These are phyloP conservation scores for Triticum aestivum DNA, from an alignment of 176 grass and related monocot genomes.

Conservation along the genomic window DNA sequence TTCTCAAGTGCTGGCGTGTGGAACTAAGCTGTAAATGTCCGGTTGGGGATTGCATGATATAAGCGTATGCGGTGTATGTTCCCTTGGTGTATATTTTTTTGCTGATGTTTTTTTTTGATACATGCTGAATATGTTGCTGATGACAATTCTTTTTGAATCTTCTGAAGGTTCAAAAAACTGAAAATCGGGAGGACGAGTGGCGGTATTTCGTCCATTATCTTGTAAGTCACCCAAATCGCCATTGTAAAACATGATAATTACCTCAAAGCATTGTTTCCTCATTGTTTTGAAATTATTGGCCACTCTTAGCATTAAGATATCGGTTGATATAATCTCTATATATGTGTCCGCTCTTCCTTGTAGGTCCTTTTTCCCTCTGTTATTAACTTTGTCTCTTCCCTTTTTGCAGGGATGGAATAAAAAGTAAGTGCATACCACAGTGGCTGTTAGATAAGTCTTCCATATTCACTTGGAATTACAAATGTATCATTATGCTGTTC, in stretches of 20 bases:
- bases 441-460: conserved; percentile 35
- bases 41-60: background rate
- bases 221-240: conserved; percentile 45
- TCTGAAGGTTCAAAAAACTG: conserved; percentile 75
- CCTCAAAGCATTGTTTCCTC: background rate
- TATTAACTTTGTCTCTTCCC: conserved; percentile 26
- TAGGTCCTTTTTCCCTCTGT: background rate
- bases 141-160: too few species aligned
- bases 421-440: conserved; percentile 60
- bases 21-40: background rate
- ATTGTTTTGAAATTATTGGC: background rate
- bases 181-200: conserved; percentile 67
- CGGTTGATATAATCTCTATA: background rate
- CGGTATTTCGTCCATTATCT: conserved; percentile 93
- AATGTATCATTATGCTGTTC: background rate
- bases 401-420: conserved; percentile 98
- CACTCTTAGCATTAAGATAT: background rate
- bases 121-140: conserved; percentile 28
- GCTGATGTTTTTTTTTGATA: background rate
- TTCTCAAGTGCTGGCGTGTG: background rate
- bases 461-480: background rate
- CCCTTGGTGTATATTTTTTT: background rate
- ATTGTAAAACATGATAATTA: background rate
- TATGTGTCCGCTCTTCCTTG: background rate
- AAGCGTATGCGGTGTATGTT: background rate